These are phyloP conservation scores for Asterella californica DNA, from an alignment of 225 moss, liverwort and hornwort species.

Conservation along the genomic window DNA sequence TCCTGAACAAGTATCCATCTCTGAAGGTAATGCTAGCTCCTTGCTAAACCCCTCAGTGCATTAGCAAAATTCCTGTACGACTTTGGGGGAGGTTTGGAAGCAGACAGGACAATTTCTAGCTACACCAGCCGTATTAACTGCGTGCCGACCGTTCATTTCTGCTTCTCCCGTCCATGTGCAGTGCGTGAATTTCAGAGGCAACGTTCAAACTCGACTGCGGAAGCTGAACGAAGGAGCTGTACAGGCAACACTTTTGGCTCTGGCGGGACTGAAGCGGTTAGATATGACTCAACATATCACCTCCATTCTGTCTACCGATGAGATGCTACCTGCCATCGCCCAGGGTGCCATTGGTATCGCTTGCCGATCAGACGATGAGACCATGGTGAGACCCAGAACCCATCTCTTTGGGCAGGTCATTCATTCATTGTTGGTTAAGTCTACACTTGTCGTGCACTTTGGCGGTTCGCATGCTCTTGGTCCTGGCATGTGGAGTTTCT, in stretches of 20 bases:
- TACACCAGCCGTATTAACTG: neutral
- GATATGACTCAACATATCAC: constrained; percentile 90
- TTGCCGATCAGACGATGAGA: constrained; percentile 69
- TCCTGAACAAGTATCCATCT: constrained; percentile 70
- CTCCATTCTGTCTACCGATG: constrained; percentile 69
- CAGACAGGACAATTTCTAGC: neutral
- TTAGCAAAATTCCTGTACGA: neutral
- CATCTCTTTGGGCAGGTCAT: neutral
- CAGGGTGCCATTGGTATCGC: constrained; percentile 98
- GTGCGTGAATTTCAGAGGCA: constrained; percentile 90
- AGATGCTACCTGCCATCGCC: constrained; percentile 94
- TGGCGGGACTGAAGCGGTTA: constrained; percentile 83
- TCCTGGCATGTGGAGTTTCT: neutral
- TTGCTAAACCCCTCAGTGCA: neutral
- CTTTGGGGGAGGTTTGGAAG: neutral
- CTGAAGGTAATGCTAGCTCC: constrained; percentile 46
- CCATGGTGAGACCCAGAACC: constrained; percentile 49
- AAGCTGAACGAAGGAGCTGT: constrained; percentile 82
- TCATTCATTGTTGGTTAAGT: neutral
- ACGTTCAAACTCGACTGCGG: constrained; percentile 87
- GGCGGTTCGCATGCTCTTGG: neutral
- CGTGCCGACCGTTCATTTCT: neutral
- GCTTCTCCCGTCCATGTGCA: constrained; percentile 47
- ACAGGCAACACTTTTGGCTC: constrained; percentile 80
- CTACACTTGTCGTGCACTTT: too few relatives aligned